Evolutionary conservation across 192 early-diverging fungal genomes (phyloP).

Genomic region (Coemansia javaensis): DNA sequence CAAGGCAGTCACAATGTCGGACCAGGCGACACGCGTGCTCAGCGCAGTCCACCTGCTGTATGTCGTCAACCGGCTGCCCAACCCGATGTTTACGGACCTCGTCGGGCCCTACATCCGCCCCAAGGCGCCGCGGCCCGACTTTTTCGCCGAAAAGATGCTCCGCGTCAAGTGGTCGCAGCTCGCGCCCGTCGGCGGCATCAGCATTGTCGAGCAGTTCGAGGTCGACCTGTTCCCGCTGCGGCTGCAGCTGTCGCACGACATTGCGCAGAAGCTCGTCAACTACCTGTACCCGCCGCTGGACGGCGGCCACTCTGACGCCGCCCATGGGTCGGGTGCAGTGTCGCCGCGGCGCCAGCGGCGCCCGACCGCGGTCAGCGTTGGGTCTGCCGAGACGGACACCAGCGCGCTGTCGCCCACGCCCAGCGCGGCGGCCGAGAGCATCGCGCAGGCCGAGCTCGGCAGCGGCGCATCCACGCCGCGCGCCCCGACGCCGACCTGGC

Average conservation of each 20-base stretch:
- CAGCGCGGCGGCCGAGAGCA: neutral
- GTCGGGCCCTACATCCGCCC: conserved; percentile 57
- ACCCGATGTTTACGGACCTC: conserved; percentile 58
- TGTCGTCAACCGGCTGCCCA: conserved; percentile 61
- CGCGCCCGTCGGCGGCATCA: conserved; percentile 87
- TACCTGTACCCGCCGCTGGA: conserved; percentile 73
- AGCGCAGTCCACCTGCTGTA: conserved; percentile 70
- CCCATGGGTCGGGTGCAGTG: neutral
- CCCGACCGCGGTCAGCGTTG: conserved; percentile 6
- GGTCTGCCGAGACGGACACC: neutral
- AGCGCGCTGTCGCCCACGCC: neutral
- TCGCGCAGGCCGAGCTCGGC: too few relatives aligned
- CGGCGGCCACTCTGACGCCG: neutral
- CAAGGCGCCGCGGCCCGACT: conserved; percentile 57
- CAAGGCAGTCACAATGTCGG: conserved; percentile 71
- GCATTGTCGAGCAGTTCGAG: conserved; percentile 87
- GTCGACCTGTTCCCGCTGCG: conserved; percentile 78
- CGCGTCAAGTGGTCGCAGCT: conserved; percentile 72
- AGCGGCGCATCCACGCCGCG: too few relatives aligned
- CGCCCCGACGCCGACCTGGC: too few relatives aligned
- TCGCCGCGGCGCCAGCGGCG: conserved; percentile 6
- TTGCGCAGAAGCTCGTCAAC: conserved; percentile 71
- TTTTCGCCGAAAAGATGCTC: conserved; percentile 81
- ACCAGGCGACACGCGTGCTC: conserved; percentile 68
- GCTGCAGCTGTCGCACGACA: conserved; percentile 80